Base-by-base conservation (phyloP, 495 filamentous ascomycete genomes). In the Cudoniella acicularis region DNA sequence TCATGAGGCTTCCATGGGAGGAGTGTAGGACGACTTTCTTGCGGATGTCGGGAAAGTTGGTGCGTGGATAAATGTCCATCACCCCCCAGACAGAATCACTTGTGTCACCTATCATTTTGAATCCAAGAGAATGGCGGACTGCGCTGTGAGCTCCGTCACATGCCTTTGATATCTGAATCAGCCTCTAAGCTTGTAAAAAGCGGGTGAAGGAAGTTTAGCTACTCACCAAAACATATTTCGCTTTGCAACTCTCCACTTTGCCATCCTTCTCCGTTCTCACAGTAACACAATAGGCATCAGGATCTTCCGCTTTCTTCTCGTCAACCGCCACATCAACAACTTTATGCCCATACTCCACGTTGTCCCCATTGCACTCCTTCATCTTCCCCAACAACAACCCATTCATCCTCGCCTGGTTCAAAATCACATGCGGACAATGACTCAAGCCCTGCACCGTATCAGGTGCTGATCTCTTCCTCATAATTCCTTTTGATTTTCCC, bases 381-480 rank as follows among this genome's bases (percentile, higher is more conserved):
- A 82, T 81, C 40, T 71, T 64, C 41, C 78, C 76, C 36, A 87
- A 76, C 62, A 89, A 70, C 22, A 90, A 23, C 17, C 71, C 79
- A 62, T 90, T 88, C 3, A 90, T 75, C 23, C 86, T 73, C 0
- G 88, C 89, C 73, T 93, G 89, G 65, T 89, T 90, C 51, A 93
- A 23, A 79, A 72, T 3, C 74, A 73, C 3, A 70, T 70, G 17
- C 70, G 57, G 30, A 64, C 66, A 45, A 75, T 74, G 1, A 68
- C 64, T 86, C 49, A 90, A 64, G 11, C 67, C 54, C 24, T 27
- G 10, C 10, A 3, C 41, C 4, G 21, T n/a, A 27, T 17, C 40
- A 16, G 27, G 3, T n/a, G 13, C 23, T 27, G 2, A 61, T 9
- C 20, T 6, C 26, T 0, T 55, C 51, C 40, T 43, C 16, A 50